Conservation (phyloP, 1,284 basidiomycete genomes). For the Coniophora puteana region DNA sequence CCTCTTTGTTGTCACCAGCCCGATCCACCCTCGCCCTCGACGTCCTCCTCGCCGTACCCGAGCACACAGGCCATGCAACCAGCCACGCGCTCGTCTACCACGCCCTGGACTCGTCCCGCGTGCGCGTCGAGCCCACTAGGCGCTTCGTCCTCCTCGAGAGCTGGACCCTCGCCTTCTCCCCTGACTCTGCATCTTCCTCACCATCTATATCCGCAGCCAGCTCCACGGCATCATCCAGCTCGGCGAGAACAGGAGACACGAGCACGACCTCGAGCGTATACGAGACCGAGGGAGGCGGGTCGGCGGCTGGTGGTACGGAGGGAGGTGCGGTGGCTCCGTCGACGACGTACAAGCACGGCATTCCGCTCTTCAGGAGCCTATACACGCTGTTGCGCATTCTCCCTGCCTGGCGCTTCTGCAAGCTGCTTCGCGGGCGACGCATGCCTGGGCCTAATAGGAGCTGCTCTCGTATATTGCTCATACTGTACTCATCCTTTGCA, state of each 20-base stretch:
- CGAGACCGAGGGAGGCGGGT: too few relatives aligned
- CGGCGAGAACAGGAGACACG: constrained; percentile 14
- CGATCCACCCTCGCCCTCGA: constrained; percentile 56
- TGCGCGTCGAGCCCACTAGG: constrained; percentile 64
- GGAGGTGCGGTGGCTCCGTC: constrained; percentile 61
- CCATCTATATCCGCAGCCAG: too few relatives aligned
- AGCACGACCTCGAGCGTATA: too few relatives aligned
- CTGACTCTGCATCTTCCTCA: too few relatives aligned
- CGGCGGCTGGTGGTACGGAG: too few relatives aligned
- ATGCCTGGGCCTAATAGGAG: too few relatives aligned
- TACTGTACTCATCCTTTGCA: too few relatives aligned
- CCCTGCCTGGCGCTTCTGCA: constrained; percentile 69
- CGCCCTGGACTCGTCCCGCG: constrained; percentile 53
- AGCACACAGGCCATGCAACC: constrained; percentile 52
- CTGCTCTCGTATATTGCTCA: too few relatives aligned
- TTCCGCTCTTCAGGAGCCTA: constrained; percentile 72
- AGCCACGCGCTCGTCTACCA: constrained; percentile 71
- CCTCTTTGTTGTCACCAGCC: constrained; percentile 35
- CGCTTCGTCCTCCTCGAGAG: constrained; percentile 68
- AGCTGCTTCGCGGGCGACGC: constrained; percentile 53
- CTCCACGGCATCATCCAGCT: too few relatives aligned
- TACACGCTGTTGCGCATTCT: constrained; percentile 68
- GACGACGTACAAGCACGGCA: constrained; percentile 79
- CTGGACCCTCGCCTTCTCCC: constrained; percentile 56
- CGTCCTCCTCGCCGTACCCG: constrained; percentile 66